Base-by-base conservation (phyloP, 148 eudicot species). In the Nepenthes mirabilis region DNA sequence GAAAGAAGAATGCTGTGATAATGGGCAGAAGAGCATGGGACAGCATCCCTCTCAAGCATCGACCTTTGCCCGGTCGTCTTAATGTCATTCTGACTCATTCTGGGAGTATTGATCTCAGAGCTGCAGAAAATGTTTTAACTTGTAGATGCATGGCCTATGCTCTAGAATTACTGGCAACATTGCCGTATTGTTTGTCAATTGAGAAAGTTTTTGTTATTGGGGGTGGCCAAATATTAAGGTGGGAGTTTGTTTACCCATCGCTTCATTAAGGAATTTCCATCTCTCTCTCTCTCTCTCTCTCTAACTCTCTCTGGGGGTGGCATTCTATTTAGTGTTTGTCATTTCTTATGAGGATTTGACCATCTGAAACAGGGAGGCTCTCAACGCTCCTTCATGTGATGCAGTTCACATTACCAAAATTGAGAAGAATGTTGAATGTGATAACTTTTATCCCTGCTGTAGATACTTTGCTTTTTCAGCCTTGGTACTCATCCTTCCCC, bases 21-120 rank as follows among this genome's bases (percentile, higher is more conserved):
- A 93, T 93, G 99, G 99, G 96, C 14, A 88, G 99, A 67, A 93
- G 89, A 78, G 89, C 99, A 36, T 93, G 99, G 99, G 99, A 93
- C 67, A 82, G 95, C 63, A 82, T 93, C 54, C 97, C 96, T 8
- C 52, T 62, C 10, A 69, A 72, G 77, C 55, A 61, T 68, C 83
- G 95, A 3, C 95, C 95, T 61, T 72, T 93, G 69, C 81, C 87
- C 36, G 87, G 97, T 54, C 86, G 97, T 61, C 85, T 93, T 60
- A 89, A 93, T 70, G 83, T 89, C 14, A 77, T 93, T 61, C 74
- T 93, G 13, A 88, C 91, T 61, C 95, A 84, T 56, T 82, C 91
- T 9, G 71, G 65, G 55, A 74, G 73, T 5, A 72, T 66, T 53
- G 76, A 66, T 52, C 68, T 71, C 61, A 82, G 77, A 37, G 71